phyloP scores from a whole-genome alignment of 2,329 filamentous ascomycete genomes.

The Fusarium sp. region DNA sequence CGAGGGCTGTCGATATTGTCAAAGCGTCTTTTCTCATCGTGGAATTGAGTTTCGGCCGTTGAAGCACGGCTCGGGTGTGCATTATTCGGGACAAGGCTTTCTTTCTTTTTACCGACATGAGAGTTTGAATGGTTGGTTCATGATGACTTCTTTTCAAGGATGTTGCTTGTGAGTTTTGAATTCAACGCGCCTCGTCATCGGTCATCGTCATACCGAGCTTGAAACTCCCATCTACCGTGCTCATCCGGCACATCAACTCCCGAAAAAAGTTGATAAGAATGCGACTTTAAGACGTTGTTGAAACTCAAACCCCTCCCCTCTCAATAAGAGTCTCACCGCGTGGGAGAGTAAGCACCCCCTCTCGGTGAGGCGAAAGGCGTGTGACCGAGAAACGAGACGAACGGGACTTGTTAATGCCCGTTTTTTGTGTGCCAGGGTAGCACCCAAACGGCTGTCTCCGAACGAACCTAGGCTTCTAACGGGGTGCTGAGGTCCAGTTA shows the following conservation, averaged over 20 bases:
- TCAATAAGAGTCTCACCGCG: background rate
- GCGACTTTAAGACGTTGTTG: background rate
- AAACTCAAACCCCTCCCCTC: background rate
- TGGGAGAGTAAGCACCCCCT: background rate
- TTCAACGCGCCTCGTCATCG: background rate
- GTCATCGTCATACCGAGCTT: background rate
- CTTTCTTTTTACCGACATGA: background rate
- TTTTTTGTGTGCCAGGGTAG: background rate
- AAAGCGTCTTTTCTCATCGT: background rate
- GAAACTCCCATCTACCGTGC: background rate
- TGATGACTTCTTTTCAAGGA: background rate
- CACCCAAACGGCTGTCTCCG: conserved; percentile 16
- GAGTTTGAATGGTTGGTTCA: background rate
- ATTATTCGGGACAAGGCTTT: background rate
- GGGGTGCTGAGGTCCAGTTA: conserved; percentile 18
- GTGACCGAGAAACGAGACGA: background rate
- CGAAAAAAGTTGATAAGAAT: background rate
- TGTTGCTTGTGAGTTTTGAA: background rate
- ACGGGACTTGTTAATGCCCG: background rate
- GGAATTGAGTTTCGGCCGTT: background rate
- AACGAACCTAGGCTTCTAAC: background rate
- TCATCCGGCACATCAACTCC: background rate
- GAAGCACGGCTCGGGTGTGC: background rate
- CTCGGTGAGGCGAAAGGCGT: background rate
- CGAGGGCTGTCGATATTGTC: too few species aligned